A percentile compares a stretch with the other conserved stretches of the same genome.
These are phyloP conservation scores for Vaccinium corymbosum DNA, from an alignment of 148 eudicot species.

Conservation along the genomic window DNA sequence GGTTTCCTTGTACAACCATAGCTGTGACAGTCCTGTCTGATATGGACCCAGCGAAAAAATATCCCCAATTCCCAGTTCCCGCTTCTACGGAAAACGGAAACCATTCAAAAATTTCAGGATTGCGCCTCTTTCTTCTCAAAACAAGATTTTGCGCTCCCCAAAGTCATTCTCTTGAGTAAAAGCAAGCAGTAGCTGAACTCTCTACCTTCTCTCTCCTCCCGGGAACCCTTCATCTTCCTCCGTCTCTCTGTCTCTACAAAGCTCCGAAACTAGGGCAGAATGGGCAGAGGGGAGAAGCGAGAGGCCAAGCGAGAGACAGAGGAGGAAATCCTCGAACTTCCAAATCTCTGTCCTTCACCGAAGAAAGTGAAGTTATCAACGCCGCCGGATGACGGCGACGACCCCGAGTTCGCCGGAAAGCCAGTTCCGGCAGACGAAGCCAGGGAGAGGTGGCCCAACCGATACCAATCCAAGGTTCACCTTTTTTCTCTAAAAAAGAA, in stretches of 20 bases:
- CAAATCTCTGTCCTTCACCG: neutral
- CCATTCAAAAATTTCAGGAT: no score
- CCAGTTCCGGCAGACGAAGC: conserved; percentile 26
- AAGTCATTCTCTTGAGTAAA: no score
- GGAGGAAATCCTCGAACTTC: neutral
- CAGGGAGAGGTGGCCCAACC: conserved; percentile 25
- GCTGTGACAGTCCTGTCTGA: no score
- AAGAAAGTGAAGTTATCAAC: conserved; percentile 14
- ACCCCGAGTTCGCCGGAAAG: conserved; percentile 16
- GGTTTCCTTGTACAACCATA: no score
- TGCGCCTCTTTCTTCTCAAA: no score
- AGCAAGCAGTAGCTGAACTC: neutral
- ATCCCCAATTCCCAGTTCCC: no score
- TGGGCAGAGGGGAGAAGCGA: neutral
- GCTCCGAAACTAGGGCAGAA: neutral
- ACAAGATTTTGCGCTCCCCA: no score
- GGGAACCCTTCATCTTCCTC: neutral
- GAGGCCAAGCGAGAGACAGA: neutral
- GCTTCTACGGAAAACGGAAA: no score
- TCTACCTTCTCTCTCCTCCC: neutral
- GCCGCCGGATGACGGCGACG: conserved; percentile 7
- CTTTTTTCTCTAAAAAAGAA: neutral
- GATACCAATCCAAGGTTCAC: conserved; percentile 24
- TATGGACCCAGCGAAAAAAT: no score
- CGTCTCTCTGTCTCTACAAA: neutral